Base-by-base conservation (phyloP, 805 yeast genomes). In the Schwanniomyces sp. region DNA sequence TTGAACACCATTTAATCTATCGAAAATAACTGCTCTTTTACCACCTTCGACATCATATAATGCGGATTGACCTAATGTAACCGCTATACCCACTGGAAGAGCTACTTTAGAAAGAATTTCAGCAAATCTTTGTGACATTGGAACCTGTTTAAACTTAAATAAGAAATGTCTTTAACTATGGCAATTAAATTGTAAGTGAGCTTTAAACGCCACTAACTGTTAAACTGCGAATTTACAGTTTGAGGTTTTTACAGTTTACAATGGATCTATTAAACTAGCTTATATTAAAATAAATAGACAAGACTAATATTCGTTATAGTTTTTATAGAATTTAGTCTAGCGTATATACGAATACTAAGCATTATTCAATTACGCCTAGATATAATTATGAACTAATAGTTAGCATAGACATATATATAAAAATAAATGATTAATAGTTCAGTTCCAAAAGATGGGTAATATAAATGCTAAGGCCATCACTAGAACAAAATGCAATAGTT, bases 11-110 rank as follows among this genome's bases (percentile, higher is more conserved):
- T 79, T 72, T 49, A 94, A 69, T 59, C 99, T 79, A 74, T 94
- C 98, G 63, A 94, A 94, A 53, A 94, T 87, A 45, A 94, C 96
- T 21, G 97, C 99, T 65, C 99, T 79, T 49, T 88, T 81, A 47
- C 99, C 99, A 50, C 99, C 99, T 63, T 86, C 84, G 34, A 94
- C 99, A 63, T 94, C 98, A 65, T 90, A 94, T 71, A 94, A 75
- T 26, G 97, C 84, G 58, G 86, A 82, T 63, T 90, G 92, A 7
- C 85, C 86, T 9, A 86, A 84, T 32, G 89, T 75, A 44, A 85
- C 64, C 17, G 86, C 84, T 11, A 85, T 62, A 59, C 91, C 91
- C 3, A 79, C 78, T 8, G 94, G 94, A 30, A 86, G 66, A 3
- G 92, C 92, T 48, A 88, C 66, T 57, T 61, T 66, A 28, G 74